A percentile compares a stretch with the other conserved stretches of the same genome.
Conservation (phyloP, 768 basidiomycete genomes). For the Tremella mesenterica region DNA sequence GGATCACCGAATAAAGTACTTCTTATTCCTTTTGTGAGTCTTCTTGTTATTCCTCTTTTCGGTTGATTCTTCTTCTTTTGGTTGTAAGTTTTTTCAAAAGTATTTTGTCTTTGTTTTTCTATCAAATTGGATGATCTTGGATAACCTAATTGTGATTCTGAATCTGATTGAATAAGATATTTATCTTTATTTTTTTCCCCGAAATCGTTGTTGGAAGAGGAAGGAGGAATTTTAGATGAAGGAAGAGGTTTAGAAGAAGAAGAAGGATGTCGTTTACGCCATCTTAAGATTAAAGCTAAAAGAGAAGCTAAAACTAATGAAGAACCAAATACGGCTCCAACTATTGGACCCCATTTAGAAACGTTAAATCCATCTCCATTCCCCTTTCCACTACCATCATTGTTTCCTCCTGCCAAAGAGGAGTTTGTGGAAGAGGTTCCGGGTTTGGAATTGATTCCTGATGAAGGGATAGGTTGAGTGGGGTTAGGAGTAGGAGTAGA, state of each 20-base stretch:
- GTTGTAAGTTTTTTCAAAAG: too few species aligned
- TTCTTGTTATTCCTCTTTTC: neutral
- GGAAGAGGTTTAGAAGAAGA: too few species aligned
- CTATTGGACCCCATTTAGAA: conserved; percentile 12
- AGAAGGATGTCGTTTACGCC: neutral
- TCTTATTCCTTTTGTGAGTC: neutral
- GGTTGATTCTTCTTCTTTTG: neutral
- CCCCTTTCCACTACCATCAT: neutral
- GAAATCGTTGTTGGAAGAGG: too few species aligned
- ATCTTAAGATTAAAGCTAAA: conserved; percentile 9
- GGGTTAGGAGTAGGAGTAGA: conserved; percentile 1
- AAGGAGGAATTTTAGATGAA: too few species aligned
- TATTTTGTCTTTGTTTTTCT: too few species aligned
- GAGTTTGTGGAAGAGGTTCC: neutral
- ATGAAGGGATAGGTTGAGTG: neutral
- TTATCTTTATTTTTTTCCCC: too few species aligned
- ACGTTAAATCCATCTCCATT: neutral
- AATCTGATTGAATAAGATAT: too few species aligned
- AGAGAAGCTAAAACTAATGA: conserved; percentile 6
- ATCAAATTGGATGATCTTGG: too few species aligned
- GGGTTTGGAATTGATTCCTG: neutral
- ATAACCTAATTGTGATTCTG: too few species aligned
- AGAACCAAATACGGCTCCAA: conserved; percentile 24
- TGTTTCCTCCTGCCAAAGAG: neutral
- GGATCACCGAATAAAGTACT: conserved; percentile 13